Evolutionary conservation across 2,329 filamentous ascomycete species (phyloP).

Genomic region (Aspergillus aculeatinus): DNA sequence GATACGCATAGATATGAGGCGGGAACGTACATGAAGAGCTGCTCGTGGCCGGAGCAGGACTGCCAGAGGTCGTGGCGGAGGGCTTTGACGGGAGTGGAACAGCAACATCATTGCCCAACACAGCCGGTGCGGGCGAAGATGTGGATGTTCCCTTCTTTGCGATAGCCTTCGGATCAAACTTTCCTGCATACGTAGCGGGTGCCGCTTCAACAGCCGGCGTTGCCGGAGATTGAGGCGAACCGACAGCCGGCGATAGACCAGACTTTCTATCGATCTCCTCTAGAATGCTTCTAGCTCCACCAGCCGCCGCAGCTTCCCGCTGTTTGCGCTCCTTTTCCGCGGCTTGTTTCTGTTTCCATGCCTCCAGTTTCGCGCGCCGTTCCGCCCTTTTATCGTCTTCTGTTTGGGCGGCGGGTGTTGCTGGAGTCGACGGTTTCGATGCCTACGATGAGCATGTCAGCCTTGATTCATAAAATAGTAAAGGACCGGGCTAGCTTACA

Average conservation of each 20-base stretch:
- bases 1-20: not conserved
- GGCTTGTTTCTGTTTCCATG: conserved; percentile 85
- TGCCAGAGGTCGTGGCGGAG: conserved; percentile 42
- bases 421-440: conserved; percentile 52
- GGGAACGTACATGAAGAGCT: conserved; percentile 40
- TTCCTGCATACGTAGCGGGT: conserved; percentile 66
- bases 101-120: conserved; percentile 57
- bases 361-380: conserved; percentile 75
- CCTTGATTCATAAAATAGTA: not conserved
- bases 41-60: conserved; percentile 42
- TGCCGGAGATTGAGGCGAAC: conserved; percentile 53
- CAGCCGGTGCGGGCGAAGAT: conserved; percentile 52
- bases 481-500: conserved; percentile 47
- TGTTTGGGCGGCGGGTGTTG: conserved; percentile 51
- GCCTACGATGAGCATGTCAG: conserved; percentile 38
- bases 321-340: conserved; percentile 73
- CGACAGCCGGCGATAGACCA: conserved; percentile 53
- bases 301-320: conserved; percentile 62
- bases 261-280: conserved; percentile 73
- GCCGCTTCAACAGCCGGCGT: conserved; percentile 50
- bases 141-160: conserved; percentile 71
- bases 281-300: conserved; percentile 65
- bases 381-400: conserved; percentile 78
- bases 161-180: conserved; percentile 84
- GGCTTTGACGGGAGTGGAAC: conserved; percentile 50